Conservation (phyloP, 202 grass and related monocot species). For the Eragrostis tef region DNA sequence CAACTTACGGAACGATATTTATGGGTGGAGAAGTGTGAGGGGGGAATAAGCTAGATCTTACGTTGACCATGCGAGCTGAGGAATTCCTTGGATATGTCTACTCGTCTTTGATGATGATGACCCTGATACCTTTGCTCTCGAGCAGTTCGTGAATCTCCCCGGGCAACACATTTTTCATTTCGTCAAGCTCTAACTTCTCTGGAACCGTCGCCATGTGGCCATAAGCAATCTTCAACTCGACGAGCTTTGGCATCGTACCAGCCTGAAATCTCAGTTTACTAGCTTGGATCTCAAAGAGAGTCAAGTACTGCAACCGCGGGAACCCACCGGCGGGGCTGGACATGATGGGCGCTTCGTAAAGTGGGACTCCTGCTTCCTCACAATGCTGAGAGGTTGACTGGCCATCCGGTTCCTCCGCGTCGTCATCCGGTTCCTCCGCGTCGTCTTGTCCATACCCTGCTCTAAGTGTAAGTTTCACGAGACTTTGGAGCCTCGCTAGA, state of each 20-base stretch:
- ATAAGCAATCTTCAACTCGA: not conserved
- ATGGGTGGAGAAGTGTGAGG: not conserved
- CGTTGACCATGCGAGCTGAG: not conserved
- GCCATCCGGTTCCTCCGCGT: not conserved
- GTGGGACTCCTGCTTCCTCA: not conserved
- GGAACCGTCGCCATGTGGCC: too few species aligned
- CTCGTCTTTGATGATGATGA: not conserved
- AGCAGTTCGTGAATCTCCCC: not conserved
- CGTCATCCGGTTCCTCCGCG: too few species aligned
- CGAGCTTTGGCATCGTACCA: not conserved
- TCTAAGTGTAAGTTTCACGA: not conserved
- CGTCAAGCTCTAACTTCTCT: not conserved
- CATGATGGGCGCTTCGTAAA: not conserved
- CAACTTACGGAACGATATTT: not conserved
- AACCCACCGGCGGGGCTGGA: not conserved
- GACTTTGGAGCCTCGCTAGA: not conserved
- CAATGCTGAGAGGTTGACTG: not conserved
- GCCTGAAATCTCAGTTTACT: not conserved
- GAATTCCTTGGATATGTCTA: not conserved
- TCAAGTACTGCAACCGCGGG: not conserved
- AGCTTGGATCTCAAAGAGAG: not conserved
- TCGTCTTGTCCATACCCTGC: not conserved
- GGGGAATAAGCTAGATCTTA: not conserved
- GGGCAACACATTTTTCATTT: not conserved
- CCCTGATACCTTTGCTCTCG: not conserved